A percentile compares a stretch with the other conserved stretches of the same genome.
Evolutionary conservation across 345 rosid species (phyloP).

Genomic region (Populus pruinosa): DNA sequence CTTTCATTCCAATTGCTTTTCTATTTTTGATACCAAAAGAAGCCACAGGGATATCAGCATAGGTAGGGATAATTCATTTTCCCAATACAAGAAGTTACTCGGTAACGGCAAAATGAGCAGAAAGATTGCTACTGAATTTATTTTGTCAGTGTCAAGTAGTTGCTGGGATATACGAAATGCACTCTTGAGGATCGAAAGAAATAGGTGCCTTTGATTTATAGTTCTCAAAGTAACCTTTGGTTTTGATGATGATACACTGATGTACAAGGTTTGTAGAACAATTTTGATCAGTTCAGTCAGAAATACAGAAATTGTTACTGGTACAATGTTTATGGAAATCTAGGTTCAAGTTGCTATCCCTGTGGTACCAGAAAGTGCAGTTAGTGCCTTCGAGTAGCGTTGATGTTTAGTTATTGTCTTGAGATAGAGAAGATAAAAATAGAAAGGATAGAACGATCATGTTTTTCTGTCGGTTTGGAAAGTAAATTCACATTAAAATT

Average conservation of each 20-base stretch:
- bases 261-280: not conserved
- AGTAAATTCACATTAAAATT: no score
- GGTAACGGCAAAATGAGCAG: not conserved
- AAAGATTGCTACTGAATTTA: not conserved
- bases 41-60: constrained; percentile 78
- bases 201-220: not conserved
- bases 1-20: constrained; percentile 61
- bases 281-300: not conserved
- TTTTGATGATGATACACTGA: not conserved
- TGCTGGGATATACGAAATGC: not conserved
- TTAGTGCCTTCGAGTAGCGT: no score
- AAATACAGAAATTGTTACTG: not conserved
- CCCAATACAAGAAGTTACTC: not conserved
- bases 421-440: no score
- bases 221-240: not conserved
- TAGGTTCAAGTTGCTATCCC: no score
- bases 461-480: no score
- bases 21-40: constrained; percentile 84
- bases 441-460: no score
- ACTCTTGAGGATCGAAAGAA: not conserved
- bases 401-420: no score
- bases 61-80: constrained; percentile 5
- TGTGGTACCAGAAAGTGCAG: no score
- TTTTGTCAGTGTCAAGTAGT: not conserved
- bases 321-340: not conserved